A percentile compares a stretch with the other conserved stretches of the same genome.
Conservation (phyloP, 2,329 filamentous ascomycete species). For the Xylariales sp. region DNA sequence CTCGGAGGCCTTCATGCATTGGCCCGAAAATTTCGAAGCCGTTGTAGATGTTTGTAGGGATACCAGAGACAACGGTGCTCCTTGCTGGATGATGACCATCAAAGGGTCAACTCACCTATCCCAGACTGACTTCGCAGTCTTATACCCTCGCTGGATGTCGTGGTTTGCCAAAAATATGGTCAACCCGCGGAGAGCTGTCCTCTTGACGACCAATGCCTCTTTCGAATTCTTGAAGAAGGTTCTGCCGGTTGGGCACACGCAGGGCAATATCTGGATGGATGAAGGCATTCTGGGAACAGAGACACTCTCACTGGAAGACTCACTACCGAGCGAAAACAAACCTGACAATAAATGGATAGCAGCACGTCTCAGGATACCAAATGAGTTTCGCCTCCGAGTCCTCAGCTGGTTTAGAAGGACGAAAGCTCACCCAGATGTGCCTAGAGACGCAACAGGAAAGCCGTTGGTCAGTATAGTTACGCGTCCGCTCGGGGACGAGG, state of each 20-base stretch:
- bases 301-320: constrained; percentile 29
- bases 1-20: constrained; percentile 67
- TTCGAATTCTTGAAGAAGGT: constrained; percentile 58
- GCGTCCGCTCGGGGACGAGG: constrained; percentile 32
- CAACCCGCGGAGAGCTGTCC: constrained; percentile 57
- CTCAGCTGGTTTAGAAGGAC: constrained; percentile 35
- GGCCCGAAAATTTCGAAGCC: constrained; percentile 58
- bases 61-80: constrained; percentile 38
- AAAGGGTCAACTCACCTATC: constrained; percentile 61
- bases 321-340: constrained; percentile 44
- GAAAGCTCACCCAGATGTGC: constrained; percentile 22
- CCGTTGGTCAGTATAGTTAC: constrained; percentile 27
- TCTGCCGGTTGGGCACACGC: constrained; percentile 40
- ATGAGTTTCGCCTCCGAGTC: constrained; percentile 51
- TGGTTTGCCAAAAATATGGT: constrained; percentile 58
- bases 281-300: constrained; percentile 45
- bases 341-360: constrained; percentile 57
- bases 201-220: constrained; percentile 58
- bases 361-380: constrained; percentile 49
- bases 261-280: constrained; percentile 47
- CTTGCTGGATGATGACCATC: constrained; percentile 47
- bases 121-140: constrained; percentile 61
- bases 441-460: constrained; percentile 32
- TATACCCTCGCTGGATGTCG: constrained; percentile 57
- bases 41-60: constrained; percentile 54